Evolutionary conservation across 768 basidiomycete species (phyloP), one percentile per base, ranked within the genome.

Genomic region (Lactifluus subvellereus): DNA sequence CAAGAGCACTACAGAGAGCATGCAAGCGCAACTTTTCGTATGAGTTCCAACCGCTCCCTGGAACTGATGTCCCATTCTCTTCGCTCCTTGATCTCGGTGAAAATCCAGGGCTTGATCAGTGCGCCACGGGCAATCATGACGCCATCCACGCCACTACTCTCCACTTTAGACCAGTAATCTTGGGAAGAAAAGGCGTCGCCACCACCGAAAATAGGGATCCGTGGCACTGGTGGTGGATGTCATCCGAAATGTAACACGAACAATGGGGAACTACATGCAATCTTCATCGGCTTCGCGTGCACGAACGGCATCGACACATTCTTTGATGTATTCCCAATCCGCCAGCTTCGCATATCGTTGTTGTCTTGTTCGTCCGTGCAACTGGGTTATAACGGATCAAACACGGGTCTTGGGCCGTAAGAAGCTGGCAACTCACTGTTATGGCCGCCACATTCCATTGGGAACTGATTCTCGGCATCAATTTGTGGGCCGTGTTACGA

Each of bases 81-180:
- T 22, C 77, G 80, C 71, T 98, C 97, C 72, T 94, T 89, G 71
- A 98, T 84, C 74, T 99, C 97, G 0, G 94, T 96, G 74, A 95
- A 96, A 57, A 95, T 87, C 90, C 91, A 93, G 0, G 92, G 91
- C 74, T 99, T 99, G 74, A 98, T 97, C 54, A 98, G 77, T 0
- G 94, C 96, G 0, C 97, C 97, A 22, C 97, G 80, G 1, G 87
- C 97, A 40, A 98, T 82, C 97, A 99, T 98, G 49, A 98, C 80
- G 6, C 95, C 94, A 71, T 98, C 95, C 0, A 97, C 94, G 5
- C 92, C 92, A 32, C 82, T 85, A n/a, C 77, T 72, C 49, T 92
- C 85, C 35, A 94, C 81, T 50, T 83, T 83, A 16, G 82, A 74
- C 84, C 89, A 90, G 73, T 95, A 95, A 61, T 84, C 87, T 61